Percentiles rank a stretch among this genome's conserved stretches.
Conservation (phyloP, 1,284 basidiomycete genomes). For the Fomitopsis betulina region DNA sequence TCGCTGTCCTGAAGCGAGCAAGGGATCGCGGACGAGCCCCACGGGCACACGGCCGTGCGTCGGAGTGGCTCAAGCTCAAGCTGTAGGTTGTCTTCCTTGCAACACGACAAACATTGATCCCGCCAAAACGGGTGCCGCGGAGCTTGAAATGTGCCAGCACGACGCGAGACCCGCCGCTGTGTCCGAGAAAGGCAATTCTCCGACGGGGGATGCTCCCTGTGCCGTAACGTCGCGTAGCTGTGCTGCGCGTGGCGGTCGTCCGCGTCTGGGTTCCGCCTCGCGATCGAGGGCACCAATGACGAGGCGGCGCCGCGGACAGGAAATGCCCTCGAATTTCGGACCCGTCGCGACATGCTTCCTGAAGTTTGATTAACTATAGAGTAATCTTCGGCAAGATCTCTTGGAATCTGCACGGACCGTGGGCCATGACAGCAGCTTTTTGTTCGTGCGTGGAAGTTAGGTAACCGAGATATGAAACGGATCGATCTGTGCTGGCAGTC, state of each 20-base stretch:
- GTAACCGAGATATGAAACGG: slow-evolving; percentile 11
- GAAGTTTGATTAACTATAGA: slow-evolving; percentile 9
- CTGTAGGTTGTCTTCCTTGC: neutral
- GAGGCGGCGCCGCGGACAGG: neutral
- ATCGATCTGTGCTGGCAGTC: slow-evolving; percentile 4
- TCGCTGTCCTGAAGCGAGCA: neutral
- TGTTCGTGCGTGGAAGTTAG: neutral
- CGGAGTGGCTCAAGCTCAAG: neutral
- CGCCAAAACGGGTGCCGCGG: neutral
- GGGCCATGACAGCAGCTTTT: neutral
- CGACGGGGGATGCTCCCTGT: neutral
- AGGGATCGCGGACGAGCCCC: neutral
- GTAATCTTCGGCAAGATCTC: slow-evolving; percentile 6
- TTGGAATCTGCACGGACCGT: slow-evolving; percentile 1
- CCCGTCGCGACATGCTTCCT: slow-evolving; percentile 8
- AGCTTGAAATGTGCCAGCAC: slow-evolving; percentile 1
- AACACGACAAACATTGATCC: neutral
- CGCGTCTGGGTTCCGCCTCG: neutral
- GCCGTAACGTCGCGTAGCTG: neutral
- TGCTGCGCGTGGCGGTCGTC: neutral
- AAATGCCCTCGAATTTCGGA: slow-evolving; percentile 10
- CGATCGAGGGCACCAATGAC: slow-evolving; percentile 2
- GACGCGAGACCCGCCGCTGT: neutral
- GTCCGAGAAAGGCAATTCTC: neutral
- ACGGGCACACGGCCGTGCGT: neutral